phyloP scores from a whole-genome alignment of 148 eudicot species.

The Limonium bicolor region DNA sequence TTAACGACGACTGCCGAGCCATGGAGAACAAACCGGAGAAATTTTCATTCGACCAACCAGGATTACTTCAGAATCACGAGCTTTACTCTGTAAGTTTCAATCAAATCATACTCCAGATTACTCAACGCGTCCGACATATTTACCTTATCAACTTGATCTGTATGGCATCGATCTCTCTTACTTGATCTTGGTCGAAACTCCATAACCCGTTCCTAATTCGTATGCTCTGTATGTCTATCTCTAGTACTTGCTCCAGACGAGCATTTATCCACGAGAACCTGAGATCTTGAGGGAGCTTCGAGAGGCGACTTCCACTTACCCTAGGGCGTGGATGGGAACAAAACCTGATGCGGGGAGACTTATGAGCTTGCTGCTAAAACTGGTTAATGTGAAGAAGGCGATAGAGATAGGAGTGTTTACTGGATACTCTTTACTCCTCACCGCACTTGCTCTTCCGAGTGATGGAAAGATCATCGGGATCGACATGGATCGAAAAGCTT shows the following conservation, averaged over 20 bases:
- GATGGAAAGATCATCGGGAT: constrained; percentile 14
- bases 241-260: constrained; percentile 21
- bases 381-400: constrained; percentile 23
- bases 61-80: no score
- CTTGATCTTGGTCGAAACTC: no score
- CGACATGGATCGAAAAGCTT: constrained; percentile 1
- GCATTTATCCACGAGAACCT: constrained; percentile 18
- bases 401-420: constrained; percentile 38
- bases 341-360: constrained; percentile 22
- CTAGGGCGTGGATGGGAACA: constrained; percentile 19
- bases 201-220: no score
- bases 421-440: constrained; percentile 27
- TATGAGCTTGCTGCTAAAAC: constrained; percentile 19
- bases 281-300: constrained; percentile 15
- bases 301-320: constrained; percentile 12
- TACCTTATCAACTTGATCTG: no score
- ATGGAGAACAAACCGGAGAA: no score
- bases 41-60: no score
- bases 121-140: no score
- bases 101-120: no score
- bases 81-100: no score
- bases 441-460: constrained; percentile 31
- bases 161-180: no score
- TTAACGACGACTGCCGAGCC: no score
- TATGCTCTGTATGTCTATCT: no score